phyloP scores from a whole-genome alignment of 257 asterid genomes.

The Salvia miltiorrhiza region DNA sequence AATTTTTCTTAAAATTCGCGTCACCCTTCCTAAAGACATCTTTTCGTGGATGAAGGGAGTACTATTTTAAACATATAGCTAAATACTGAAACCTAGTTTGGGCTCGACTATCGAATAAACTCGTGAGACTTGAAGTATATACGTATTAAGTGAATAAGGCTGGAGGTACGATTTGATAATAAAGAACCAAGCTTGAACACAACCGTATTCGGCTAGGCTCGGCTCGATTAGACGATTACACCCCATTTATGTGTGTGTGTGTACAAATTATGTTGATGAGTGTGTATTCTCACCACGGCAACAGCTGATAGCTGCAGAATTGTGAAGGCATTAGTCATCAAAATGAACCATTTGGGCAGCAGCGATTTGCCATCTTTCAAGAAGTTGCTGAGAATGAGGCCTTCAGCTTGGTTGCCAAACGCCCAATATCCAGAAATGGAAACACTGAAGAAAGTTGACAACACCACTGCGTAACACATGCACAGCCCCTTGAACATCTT shows the following conservation, averaged over 20 bases:
- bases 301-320: slow-evolving; percentile 89
- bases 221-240: too few relatives aligned
- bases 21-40: too few relatives aligned
- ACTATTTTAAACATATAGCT: not conserved
- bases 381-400: slow-evolving; percentile 67
- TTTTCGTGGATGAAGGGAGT: too few relatives aligned
- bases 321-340: slow-evolving; percentile 64
- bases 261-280: not conserved
- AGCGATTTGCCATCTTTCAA: slow-evolving; percentile 46
- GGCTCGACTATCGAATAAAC: too few relatives aligned
- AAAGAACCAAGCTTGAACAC: too few relatives aligned
- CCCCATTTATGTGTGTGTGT: not conserved
- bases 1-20: too few relatives aligned
- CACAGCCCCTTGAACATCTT: slow-evolving; percentile 90
- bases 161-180: too few relatives aligned
- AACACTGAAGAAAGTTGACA: slow-evolving; percentile 68
- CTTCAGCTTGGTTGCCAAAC: slow-evolving; percentile 63
- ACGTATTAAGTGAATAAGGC: too few relatives aligned
- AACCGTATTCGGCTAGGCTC: too few relatives aligned
- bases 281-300: slow-evolving; percentile 54
- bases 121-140: too few relatives aligned
- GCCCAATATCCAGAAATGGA: slow-evolving; percentile 93
- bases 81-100: too few relatives aligned
- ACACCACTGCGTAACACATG: slow-evolving; percentile 61
- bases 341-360: slow-evolving; percentile 67